phyloP scores from a whole-genome alignment of 345 rosid species.

The Syzygium jambos region DNA sequence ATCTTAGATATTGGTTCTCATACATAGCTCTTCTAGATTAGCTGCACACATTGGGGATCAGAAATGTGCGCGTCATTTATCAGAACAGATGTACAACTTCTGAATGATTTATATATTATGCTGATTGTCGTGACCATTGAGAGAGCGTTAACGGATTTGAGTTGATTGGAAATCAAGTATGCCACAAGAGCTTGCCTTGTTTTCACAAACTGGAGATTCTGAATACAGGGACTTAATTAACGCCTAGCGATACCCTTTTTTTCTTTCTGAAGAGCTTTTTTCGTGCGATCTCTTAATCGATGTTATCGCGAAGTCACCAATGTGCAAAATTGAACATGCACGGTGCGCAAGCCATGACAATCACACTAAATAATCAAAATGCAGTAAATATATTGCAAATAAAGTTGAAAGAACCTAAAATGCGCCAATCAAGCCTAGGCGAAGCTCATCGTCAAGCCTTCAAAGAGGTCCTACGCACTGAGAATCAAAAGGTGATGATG shows the following conservation, averaged over 20 bases:
- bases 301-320: too few relatives aligned
- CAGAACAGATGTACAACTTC: neutral
- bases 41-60: neutral
- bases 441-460: neutral
- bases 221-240: neutral
- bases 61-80: neutral
- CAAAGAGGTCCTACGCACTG: neutral
- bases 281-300: neutral
- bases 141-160: neutral
- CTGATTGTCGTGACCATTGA: too few relatives aligned
- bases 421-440: neutral
- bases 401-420: neutral
- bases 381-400: neutral
- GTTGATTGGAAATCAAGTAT: neutral
- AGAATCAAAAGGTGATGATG: neutral
- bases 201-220: neutral
- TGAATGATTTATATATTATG: neutral
- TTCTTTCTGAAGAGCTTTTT: neutral
- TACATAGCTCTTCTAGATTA: neutral
- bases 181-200: neutral
- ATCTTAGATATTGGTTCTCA: neutral
- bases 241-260: neutral
- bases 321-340: neutral
- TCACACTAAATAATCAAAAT: neutral
- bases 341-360: neutral